Base-by-base conservation (phyloP, 768 basidiomycete species). In the Xerocomellus chrysenteron region DNA sequence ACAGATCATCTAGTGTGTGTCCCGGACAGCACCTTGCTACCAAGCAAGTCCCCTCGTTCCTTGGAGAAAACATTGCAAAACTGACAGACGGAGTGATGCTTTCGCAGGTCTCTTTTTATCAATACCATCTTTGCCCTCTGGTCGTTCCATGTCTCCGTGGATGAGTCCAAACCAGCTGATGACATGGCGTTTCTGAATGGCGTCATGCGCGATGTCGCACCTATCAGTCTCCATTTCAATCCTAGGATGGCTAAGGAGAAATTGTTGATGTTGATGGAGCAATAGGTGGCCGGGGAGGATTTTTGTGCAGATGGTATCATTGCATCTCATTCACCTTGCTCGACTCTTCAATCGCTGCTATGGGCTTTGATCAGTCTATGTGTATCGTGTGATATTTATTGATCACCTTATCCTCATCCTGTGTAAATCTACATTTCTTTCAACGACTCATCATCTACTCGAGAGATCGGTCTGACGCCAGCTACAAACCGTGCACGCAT, bases 101-200 rank as follows among this genome's bases (percentile, higher is more conserved):
- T 32, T 30, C 1, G 56, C 52, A 81, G 82, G 8, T 86, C 85
- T 2, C 70, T 88, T 2, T 84, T 83, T 64, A 72, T 87, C 50
- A 86, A 82, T 60, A 80, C 81, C 0, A 79, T 82, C 1, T 72
- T 85, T n/a, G 67, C 82, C 8, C 75, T 85, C 11, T 87, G 84
- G 82, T 77, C 84, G 0, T 87, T 87, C 70, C 74, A 64, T 1
- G 72, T 87, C 42, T 72, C 69, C 2, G 57, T 76, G 12, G 81
- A 84, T 58, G 74, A 77, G 0, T 60, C 69, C 8, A 68, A 74
- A 10, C 82, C 82, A 0, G 83, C 85, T 46, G 80, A 89, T 63
- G 77, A 79, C 10, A 67, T 81, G 50, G 82, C 76, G 0, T 85
- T 87, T 64, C 80, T 80, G 10, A n/a, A 3, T 13, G 41, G 28